Base-by-base conservation (phyloP, 345 rosid genomes). In the Eucalyptus cladocalyx region DNA sequence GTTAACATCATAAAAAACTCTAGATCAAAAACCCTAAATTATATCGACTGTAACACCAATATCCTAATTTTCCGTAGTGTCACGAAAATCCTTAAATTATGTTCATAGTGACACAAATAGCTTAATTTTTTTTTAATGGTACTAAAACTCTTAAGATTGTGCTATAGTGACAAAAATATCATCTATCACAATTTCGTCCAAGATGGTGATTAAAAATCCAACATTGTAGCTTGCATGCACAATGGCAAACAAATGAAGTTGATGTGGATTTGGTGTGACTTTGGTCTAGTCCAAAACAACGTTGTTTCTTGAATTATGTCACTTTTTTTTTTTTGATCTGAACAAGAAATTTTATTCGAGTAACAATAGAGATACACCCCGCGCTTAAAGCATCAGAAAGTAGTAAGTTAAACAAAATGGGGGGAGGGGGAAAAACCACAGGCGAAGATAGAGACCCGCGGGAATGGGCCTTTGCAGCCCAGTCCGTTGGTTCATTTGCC, bases 191-290 rank as follows among this genome's bases (percentile, higher is more conserved):
- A 0, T 69, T 69, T 18, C 0, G 11, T 69, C 43, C 24, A 69
- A 69, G 42, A 34, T 0, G 13, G 5, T 16, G 10, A 8, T 65
- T 0, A 15, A n/a, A 14, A 65, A 15, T 65, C 21, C 21, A 15
- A 65, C 40, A 4, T 16, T 8, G 76, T n/a, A 0, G 43, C 23
- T 18, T 18, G 80, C 26, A 17, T 17, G 24, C 0, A 67, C 11
- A n/a, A n/a, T 0, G 40, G 10, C 40, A n/a, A 67, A 34, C 21
- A 67, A 3, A 67, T 0, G 11, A 67, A 67, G 37, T n/a, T 15
- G 9, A n/a, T 0, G 11, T n/a, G 17, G 12, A 62, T 62, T 5
- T 16, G 0, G 40, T 0, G 3, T 67, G 40, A 21, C 6, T 69
- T 32, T 69, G 17, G 24, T 34, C 0, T 0, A 69, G 80, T 32